phyloP scores from a whole-genome alignment of 805 yeast species.

The Cyberlindnera xylosilytica region DNA sequence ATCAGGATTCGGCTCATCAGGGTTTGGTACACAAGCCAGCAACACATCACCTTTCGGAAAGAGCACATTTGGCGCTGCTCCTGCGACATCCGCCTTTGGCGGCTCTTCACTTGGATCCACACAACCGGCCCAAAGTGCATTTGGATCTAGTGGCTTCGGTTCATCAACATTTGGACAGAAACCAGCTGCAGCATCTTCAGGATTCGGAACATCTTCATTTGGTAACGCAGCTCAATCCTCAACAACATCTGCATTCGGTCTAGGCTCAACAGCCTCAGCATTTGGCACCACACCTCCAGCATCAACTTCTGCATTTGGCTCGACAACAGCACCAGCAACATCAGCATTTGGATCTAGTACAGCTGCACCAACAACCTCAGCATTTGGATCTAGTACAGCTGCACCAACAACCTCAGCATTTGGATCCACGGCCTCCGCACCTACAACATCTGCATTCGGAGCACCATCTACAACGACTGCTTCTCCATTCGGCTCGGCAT shows the following conservation, averaged over 20 bases:
- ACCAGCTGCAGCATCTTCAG: conserved; percentile 1
- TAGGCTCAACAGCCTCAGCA: too few relatives aligned
- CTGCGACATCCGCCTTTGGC: conserved; percentile 15
- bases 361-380: conserved; percentile 4
- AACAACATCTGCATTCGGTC: conserved; percentile 4
- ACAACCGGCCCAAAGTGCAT: conserved; percentile 11
- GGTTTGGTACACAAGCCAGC: background rate
- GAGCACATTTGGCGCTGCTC: background rate
- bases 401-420: background rate
- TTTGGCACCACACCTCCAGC: too few relatives aligned
- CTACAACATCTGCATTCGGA: conserved; percentile 3
- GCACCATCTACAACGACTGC: background rate
- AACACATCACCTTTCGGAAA: background rate
- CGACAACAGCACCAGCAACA: background rate
- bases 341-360: conserved; percentile 1
- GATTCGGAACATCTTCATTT: conserved; percentile 19
- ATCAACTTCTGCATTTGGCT: too few relatives aligned
- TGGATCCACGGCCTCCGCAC: background rate
- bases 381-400: background rate
- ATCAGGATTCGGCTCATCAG: conserved; percentile 9
- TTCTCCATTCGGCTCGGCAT: conserved; percentile 6
- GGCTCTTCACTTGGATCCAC: conserved; percentile 4
- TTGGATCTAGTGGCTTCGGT: conserved; percentile 18
- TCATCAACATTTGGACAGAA: background rate
- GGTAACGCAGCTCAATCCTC: conserved; percentile 12